Evolutionary conservation across 768 basidiomycete genomes (phyloP).

Genomic region (Collybia sp.): DNA sequence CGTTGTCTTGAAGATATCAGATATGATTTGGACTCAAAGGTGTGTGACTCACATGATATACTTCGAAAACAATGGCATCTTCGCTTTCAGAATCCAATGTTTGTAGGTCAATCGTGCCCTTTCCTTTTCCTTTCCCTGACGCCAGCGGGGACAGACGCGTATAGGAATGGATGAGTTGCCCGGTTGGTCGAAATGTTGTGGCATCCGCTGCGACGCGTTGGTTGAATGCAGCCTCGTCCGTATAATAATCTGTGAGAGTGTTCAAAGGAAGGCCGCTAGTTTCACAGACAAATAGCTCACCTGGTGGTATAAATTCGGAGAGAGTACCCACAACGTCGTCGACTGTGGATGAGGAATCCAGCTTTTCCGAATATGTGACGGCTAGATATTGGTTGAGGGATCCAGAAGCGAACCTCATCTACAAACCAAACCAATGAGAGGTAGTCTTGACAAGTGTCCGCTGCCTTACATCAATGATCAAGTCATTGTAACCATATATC

Average conservation of each 20-base stretch:
- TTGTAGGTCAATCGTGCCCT: conserved; percentile 35
- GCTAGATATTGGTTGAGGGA: conserved; percentile 75
- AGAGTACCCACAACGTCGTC: conserved; percentile 85
- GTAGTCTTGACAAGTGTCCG: neutral
- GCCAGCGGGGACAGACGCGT: conserved; percentile 43
- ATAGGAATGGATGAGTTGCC: conserved; percentile 75
- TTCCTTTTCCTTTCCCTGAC: conserved; percentile 45
- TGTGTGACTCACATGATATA: conserved; percentile 70
- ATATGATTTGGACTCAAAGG: neutral
- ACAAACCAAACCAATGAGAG: conserved; percentile 1
- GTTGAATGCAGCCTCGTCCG: conserved; percentile 61
- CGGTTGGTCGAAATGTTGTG: conserved; percentile 69
- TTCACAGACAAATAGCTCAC: conserved; percentile 27
- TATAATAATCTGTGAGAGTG: conserved; percentile 59
- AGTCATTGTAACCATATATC: conserved; percentile 88
- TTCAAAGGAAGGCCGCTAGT: conserved; percentile 3
- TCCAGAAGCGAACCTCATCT: conserved; percentile 88
- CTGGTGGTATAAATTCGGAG: conserved; percentile 71
- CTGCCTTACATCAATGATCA: conserved; percentile 72
- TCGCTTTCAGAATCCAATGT: conserved; percentile 45
- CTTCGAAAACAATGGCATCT: conserved; percentile 76
- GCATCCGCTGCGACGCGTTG: conserved; percentile 75
- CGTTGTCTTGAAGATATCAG: conserved; percentile 49
- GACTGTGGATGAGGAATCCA: conserved; percentile 61
- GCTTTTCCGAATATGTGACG: conserved; percentile 61